A percentile compares a stretch with the other conserved stretches of the same genome.
phyloP scores from a whole-genome alignment of 106 monocot genomes.

The Amphibolis antarctica region DNA sequence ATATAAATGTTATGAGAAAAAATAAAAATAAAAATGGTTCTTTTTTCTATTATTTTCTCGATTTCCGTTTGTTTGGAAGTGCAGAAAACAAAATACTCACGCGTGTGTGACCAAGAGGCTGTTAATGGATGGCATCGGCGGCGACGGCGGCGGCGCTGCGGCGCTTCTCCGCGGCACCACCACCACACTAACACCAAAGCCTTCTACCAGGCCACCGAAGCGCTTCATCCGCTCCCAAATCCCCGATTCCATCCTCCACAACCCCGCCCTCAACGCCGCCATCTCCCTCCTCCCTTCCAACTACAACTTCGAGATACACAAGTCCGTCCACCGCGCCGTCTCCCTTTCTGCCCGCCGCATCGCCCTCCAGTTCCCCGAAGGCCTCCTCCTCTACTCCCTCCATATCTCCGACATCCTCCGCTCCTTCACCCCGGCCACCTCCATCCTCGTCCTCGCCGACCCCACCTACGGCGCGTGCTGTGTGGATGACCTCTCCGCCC shows the following conservation, averaged over 20 bases:
- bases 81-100: too few species aligned
- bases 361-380: slow-evolving; percentile 92
- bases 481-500: slow-evolving; percentile 66
- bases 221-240: slow-evolving; percentile 69
- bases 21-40: too few species aligned
- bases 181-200: too few species aligned
- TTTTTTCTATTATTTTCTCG: too few species aligned
- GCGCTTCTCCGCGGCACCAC: too few species aligned
- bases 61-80: too few species aligned
- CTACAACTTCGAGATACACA: slow-evolving; percentile 98
- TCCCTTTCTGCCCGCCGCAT: slow-evolving; percentile 45
- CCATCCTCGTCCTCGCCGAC: slow-evolving; percentile 76
- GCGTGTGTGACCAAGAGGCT: too few species aligned
- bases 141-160: too few species aligned
- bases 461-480: slow-evolving; percentile 98
- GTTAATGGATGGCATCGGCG: too few species aligned
- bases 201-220: slow-evolving; percentile 29
- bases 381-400: slow-evolving; percentile 90
- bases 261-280: slow-evolving; percentile 59
- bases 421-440: slow-evolving; percentile 21
- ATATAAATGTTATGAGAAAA: too few species aligned
- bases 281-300: slow-evolving; percentile 68
- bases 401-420: slow-evolving; percentile 75
- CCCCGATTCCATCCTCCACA: slow-evolving; percentile 55
- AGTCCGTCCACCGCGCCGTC: slow-evolving; percentile 71